Conservation (phyloP, 345 rosid genomes). For the Brassica cretica region DNA sequence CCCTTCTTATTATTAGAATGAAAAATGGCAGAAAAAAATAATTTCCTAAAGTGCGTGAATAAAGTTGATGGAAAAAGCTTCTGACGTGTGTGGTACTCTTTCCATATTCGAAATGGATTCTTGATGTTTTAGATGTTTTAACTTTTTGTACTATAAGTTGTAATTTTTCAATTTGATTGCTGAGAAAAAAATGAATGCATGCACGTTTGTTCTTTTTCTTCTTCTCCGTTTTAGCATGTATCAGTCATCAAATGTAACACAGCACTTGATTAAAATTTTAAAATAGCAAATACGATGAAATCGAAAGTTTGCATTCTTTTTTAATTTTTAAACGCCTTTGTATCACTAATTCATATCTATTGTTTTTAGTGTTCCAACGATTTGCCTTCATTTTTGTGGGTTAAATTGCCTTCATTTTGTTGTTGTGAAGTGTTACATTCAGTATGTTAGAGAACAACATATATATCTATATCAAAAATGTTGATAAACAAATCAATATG, state of each 20-base stretch:
- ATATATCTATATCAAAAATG: too few relatives aligned
- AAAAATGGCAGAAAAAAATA: too few relatives aligned
- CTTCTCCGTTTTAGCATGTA: neutral
- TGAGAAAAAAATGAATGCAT: neutral
- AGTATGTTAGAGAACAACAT: too few relatives aligned
- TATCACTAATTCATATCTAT: neutral
- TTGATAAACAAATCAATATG: too few relatives aligned
- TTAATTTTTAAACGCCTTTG: neutral
- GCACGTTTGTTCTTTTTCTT: neutral
- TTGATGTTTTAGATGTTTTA: constrained; percentile 17
- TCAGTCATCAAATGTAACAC: neutral
- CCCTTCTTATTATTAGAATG: too few relatives aligned
- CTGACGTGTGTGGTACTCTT: too few relatives aligned
- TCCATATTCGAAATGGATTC: too few relatives aligned
- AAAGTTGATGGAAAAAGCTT: neutral
- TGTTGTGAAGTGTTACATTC: too few relatives aligned
- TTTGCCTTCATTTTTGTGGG: too few relatives aligned
- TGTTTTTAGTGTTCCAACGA: too few relatives aligned
- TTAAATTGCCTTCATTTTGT: too few relatives aligned
- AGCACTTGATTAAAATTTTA: neutral
- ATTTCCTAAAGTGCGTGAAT: constrained; percentile 5
- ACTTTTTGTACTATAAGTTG: constrained; percentile 18
- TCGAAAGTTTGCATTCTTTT: neutral
- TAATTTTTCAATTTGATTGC: constrained; percentile 13
- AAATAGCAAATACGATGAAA: neutral